Base-by-base conservation (phyloP, 2,329 filamentous ascomycete species). In the Colletotrichum euphorbiae region DNA sequence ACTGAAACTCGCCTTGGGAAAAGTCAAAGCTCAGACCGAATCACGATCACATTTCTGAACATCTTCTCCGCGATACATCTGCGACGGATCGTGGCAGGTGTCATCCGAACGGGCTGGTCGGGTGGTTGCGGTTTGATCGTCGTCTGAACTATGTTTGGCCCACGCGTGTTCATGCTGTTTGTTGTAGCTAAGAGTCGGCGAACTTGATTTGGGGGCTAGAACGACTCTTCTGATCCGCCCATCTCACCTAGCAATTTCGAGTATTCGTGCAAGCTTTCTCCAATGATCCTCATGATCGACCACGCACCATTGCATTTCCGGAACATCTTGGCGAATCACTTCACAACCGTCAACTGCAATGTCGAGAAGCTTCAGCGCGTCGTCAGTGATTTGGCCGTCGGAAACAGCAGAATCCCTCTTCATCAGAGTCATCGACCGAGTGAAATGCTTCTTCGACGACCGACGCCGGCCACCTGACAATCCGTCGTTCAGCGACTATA, bases 61-160 rank as follows among this genome's bases (percentile, higher is more conserved):
- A 33, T 38, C 28, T 13, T 31, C 40, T n/a, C 48, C 61, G 42
- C 38, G 31, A 52, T 36, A 36, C 45, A 28, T 40, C 52, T 28
- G 7, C n/a, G 33, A 50, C 40, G 55, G 42, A 31, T 50, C 40
- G 43, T 51, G 62, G 17, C 62, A 62, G 52, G 57, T 67, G 62
- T 57, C 63, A 69, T 69, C 63, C 67, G 62, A 67, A 67, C 67
- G 51, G 62, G 21, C 15, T 50, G 50, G 12, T 58, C 56, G 40
- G 62, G 33, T 13, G 24, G 19, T 24, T 52, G 31, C 56, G 21
- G 67, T 67, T 62, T 69, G 67, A 69, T 69, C 63, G 67, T 67
- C 67, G 43, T 62, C 62, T 69, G 56, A 67, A 57, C 50, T 57
- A 57, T 46, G 57, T 62, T 69, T 67, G n/a, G 50, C 50, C 45